Percentiles rank a stretch among this genome's conserved stretches.
Conservation (phyloP, 176 grass and related monocot genomes). For the Dactylis glomerata region DNA sequence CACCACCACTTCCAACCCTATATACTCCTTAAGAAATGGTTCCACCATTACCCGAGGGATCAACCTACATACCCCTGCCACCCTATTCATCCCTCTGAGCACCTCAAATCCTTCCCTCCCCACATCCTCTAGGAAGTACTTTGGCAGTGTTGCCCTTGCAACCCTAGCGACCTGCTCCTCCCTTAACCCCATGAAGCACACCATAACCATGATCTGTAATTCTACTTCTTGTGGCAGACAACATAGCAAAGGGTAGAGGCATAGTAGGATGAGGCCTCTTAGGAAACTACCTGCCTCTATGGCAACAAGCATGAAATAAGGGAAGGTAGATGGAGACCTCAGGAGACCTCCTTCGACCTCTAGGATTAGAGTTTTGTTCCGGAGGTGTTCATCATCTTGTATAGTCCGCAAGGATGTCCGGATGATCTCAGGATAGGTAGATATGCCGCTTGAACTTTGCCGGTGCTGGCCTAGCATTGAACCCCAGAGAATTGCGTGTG, state of each 20-base stretch:
- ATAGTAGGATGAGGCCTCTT: conserved; percentile 67
- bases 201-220: conserved; percentile 51
- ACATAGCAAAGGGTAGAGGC: conserved; percentile 48
- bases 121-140: conserved; percentile 73
- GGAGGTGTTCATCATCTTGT: conserved; percentile 22
- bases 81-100: conserved; percentile 24
- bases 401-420: conserved; percentile 2
- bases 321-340: conserved; percentile 60
- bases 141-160: conserved; percentile 56
- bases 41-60: conserved; percentile 75
- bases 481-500: background rate
- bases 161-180: conserved; percentile 46
- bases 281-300: conserved; percentile 73
- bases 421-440: conserved; percentile 18
- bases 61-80: conserved; percentile 42
- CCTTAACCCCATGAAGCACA: conserved; percentile 60
- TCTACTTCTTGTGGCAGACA: conserved; percentile 43
- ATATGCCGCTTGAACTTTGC: conserved; percentile 21
- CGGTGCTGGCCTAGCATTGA: conserved; percentile 2
- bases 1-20: conserved; percentile 52
- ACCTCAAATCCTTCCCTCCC: conserved; percentile 63
- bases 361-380: conserved; percentile 47
- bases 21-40: conserved; percentile 59
- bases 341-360: conserved; percentile 76
- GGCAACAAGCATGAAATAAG: conserved; percentile 85